Evolutionary conservation across 306 rosid species (phyloP).

Genomic region (Vigna trinervia): DNA sequence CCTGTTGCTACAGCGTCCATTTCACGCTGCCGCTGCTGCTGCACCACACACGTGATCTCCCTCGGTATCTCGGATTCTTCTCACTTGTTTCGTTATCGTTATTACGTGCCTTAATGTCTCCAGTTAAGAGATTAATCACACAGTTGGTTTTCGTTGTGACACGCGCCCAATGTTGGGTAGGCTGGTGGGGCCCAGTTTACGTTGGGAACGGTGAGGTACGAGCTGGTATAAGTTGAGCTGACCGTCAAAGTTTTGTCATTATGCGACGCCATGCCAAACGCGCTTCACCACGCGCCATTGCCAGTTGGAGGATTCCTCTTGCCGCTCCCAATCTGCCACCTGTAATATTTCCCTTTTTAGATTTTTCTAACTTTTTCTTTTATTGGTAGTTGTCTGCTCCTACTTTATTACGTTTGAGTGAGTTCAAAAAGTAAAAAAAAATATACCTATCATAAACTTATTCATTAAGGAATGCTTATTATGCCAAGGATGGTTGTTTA

Average conservation of each 20-base stretch:
- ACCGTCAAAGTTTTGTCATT: slow-evolving; percentile 19
- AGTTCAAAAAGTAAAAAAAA: not conserved
- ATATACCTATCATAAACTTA: not conserved
- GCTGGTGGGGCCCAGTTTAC: not conserved
- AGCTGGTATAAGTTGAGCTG: not conserved
- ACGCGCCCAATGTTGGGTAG: not conserved
- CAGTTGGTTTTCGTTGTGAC: not conserved
- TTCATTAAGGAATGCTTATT: not conserved
- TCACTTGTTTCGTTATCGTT: not conserved
- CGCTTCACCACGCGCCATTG: not conserved
- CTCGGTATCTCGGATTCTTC: not conserved
- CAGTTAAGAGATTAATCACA: not conserved
- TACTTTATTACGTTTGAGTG: not conserved
- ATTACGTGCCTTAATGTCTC: not conserved
- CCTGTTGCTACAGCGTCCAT: slow-evolving; percentile 46
- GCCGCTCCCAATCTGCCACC: not conserved
- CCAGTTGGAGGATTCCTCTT: not conserved
- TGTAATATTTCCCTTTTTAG: not conserved
- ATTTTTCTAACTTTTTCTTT: not conserved
- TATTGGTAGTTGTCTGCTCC: no score
- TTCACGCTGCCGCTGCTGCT: not conserved
- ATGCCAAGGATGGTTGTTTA: no score
- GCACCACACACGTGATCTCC: not conserved
- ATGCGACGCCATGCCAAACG: not conserved
- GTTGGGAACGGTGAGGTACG: not conserved